Percentiles rank a stretch among this genome's conserved stretches.
Conservation (phyloP, 495 filamentous ascomycete species). For the Podospora conica region DNA sequence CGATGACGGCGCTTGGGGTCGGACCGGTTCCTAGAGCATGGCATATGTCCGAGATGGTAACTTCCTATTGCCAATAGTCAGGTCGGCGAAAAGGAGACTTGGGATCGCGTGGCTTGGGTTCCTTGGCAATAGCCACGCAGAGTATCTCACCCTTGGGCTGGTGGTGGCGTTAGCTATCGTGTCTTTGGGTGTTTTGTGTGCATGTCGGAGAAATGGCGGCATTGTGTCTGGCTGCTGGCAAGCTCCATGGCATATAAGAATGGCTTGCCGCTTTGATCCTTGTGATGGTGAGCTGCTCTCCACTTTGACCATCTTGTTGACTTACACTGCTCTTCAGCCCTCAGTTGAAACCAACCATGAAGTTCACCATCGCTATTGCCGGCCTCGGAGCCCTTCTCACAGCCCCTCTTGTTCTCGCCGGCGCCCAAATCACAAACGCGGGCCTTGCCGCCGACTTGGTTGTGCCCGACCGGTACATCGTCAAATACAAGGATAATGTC, state of each 20-base stretch:
- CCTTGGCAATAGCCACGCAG: not conserved
- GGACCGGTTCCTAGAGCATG: not conserved
- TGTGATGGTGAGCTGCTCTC: not conserved
- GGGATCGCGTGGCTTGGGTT: not conserved
- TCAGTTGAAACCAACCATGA: conserved; percentile 1
- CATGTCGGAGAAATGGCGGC: not conserved
- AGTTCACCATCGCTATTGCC: conserved; percentile 1
- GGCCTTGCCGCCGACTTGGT: conserved; percentile 6
- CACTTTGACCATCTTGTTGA: not conserved
- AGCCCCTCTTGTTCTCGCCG: conserved; percentile 9
- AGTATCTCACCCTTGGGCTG: not conserved
- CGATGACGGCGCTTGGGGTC: not conserved
- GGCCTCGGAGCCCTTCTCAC: conserved; percentile 8
- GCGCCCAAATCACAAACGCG: conserved; percentile 10
- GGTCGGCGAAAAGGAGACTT: not conserved
- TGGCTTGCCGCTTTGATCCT: not conserved
- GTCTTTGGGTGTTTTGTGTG: not conserved
- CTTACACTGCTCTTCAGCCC: not conserved
- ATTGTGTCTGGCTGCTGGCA: not conserved
- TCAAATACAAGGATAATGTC: conserved; percentile 21
- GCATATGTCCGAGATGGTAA: not conserved
- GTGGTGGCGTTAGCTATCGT: not conserved
- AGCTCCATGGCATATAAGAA: not conserved
- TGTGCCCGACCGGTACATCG: conserved; percentile 20
- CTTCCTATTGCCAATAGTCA: not conserved